phyloP scores from a whole-genome alignment of 1,284 basidiomycete genomes.

The Austroboletus novae-zelandiae region DNA sequence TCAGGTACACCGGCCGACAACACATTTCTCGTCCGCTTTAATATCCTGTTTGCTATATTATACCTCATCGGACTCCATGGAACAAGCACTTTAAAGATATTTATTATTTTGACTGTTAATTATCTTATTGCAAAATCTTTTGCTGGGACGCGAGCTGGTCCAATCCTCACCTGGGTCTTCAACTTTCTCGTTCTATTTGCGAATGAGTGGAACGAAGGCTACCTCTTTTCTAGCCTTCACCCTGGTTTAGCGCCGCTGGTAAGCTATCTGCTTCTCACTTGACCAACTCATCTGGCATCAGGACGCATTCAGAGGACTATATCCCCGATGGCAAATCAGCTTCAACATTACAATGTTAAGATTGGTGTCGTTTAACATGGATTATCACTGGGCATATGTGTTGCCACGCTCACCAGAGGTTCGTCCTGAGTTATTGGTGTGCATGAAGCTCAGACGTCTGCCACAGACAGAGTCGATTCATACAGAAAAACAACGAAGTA shows the following conservation, averaged over 20 bases:
- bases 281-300: constrained; percentile 32
- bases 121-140: constrained; percentile 60
- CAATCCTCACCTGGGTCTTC: constrained; percentile 69
- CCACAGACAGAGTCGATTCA: constrained; percentile 35
- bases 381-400: constrained; percentile 81
- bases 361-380: constrained; percentile 90
- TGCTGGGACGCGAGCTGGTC: constrained; percentile 44
- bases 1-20: constrained; percentile 28
- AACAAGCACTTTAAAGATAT: constrained; percentile 77
- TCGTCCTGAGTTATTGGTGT: constrained; percentile 18
- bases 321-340: constrained; percentile 88
- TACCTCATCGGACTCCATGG: constrained; percentile 87
- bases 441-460: constrained; percentile 8
- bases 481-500: constrained; percentile 58
- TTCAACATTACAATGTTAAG: constrained; percentile 99
- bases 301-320: constrained; percentile 71
- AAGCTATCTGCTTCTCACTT: constrained; percentile 21
- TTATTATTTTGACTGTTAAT: constrained; percentile 70
- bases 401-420: constrained; percentile 42
- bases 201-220: constrained; percentile 81
- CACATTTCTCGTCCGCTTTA: constrained; percentile 50
- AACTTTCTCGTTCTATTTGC: constrained; percentile 75
- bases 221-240: constrained; percentile 61
- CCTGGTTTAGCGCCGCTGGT: constrained; percentile 55
- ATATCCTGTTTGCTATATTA: constrained; percentile 61